These are phyloP conservation scores for Pinus taeda DNA, from an alignment of 75 land plant genomes.

Conservation along the genomic window DNA sequence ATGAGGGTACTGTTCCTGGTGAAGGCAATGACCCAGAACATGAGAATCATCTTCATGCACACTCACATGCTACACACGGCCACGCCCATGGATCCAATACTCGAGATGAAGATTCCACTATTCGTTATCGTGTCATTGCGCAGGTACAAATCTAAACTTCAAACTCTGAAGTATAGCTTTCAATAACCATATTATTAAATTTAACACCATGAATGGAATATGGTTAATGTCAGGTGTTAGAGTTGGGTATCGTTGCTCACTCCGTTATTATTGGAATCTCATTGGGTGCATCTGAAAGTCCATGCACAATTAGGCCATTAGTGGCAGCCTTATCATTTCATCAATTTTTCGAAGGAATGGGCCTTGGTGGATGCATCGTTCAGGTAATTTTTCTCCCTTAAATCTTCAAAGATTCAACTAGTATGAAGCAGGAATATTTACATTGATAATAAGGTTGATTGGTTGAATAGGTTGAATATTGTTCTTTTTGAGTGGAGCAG, in stretches of 20 bases:
- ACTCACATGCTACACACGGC: not conserved
- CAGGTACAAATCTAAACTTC: not conserved
- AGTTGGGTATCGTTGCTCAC: conserved; percentile 40
- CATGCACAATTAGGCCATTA: conserved; percentile 31
- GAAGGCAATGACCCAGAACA: no score
- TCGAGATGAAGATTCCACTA: not conserved
- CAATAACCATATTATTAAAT: no score
- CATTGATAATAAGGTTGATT: no score
- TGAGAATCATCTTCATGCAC: no score
- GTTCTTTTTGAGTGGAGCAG: no score
- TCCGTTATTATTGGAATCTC: conserved; percentile 40
- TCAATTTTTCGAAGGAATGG: conserved; percentile 44
- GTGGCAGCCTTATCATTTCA: conserved; percentile 35
- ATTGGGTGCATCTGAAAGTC: conserved; percentile 36
- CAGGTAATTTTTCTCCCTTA: conserved; percentile 11
- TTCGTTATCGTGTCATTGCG: not conserved
- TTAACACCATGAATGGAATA: no score
- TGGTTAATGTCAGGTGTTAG: conserved; percentile 42
- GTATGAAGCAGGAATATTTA: no score
- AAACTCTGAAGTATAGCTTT: not conserved
- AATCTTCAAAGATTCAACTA: no score
- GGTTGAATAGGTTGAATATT: no score
- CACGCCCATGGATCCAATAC: not conserved
- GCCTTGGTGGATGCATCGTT: conserved; percentile 29
- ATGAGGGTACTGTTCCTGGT: no score